A percentile compares a stretch with the other conserved stretches of the same genome.
Conservation (phyloP, 208 protist species). For the Trypanosoma rangeli region DNA sequence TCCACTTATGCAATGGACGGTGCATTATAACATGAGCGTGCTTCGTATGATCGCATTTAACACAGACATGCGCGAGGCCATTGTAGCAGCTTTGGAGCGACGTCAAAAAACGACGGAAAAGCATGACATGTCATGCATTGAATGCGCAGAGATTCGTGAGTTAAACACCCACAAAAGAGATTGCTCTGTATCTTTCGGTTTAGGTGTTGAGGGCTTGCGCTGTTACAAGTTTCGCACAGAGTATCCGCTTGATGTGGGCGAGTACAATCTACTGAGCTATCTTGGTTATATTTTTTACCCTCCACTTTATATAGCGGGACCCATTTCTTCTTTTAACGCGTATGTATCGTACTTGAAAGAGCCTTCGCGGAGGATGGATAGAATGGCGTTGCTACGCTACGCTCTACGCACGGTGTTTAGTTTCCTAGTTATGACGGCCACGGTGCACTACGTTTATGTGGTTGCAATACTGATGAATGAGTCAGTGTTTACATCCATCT, state of each 20-base stretch:
- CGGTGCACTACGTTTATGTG: conserved; percentile 56
- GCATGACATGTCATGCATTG: conserved; percentile 28
- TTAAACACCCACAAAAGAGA: conserved; percentile 25
- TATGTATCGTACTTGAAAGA: conserved; percentile 73
- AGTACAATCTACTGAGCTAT: conserved; percentile 84
- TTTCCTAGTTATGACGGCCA: conserved; percentile 15
- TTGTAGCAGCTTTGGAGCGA: conserved; percentile 1
- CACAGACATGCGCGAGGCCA: conserved; percentile 57
- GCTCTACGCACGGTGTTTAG: conserved; percentile 31
- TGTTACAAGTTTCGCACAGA: conserved; percentile 70
- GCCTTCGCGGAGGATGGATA: conserved; percentile 31
- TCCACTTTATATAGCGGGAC: conserved; percentile 90
- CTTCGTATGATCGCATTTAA: conserved; percentile 87
- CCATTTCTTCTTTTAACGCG: conserved; percentile 89
- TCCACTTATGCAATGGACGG: conserved; percentile 54
- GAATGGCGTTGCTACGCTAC: conserved; percentile 18
- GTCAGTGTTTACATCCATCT: conserved; percentile 23
- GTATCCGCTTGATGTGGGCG: conserved; percentile 35
- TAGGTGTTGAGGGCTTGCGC: conserved; percentile 14
- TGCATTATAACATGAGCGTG: conserved; percentile 69
- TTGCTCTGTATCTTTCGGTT: conserved; percentile 42
- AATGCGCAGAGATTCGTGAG: conserved; percentile 33
- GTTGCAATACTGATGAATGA: conserved; percentile 31
- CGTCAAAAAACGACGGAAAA: conserved; percentile 32
- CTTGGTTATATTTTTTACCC: conserved; percentile 88